Evolutionary conservation across 2,329 filamentous ascomycete species (phyloP).

Genomic region (Cytospora schulzeri): DNA sequence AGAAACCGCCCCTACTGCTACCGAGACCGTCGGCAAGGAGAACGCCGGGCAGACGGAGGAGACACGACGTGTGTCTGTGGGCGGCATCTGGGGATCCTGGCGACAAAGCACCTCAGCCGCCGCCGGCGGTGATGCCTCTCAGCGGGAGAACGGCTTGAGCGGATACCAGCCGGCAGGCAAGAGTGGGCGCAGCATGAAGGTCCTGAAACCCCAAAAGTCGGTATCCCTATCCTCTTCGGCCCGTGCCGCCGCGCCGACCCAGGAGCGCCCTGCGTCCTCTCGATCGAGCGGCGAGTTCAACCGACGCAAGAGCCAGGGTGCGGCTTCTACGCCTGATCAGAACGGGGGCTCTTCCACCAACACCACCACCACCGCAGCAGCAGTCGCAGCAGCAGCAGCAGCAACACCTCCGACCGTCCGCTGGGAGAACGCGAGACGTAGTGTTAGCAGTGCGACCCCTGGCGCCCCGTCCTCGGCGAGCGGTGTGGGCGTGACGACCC

Average conservation of each 20-base stretch:
- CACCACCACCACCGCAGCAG: too few relatives aligned
- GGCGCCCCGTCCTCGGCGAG: conserved; percentile 23
- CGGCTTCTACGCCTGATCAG: conserved; percentile 32
- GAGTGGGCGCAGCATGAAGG: conserved; percentile 78
- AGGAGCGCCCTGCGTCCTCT: conserved; percentile 52
- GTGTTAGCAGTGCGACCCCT: conserved; percentile 38
- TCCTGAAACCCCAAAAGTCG: conserved; percentile 77
- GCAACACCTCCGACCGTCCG: conserved; percentile 37
- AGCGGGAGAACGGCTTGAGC: conserved; percentile 57
- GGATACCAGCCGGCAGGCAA: conserved; percentile 69
- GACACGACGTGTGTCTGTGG: conserved; percentile 49
- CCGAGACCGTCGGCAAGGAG: conserved; percentile 34
- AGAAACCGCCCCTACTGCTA: conserved; percentile 34
- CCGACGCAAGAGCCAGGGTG: conserved; percentile 56
- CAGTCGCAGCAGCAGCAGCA: too few relatives aligned
- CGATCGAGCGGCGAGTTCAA: conserved; percentile 49
- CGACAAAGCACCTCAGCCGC: conserved; percentile 56
- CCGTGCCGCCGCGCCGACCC: conserved; percentile 53
- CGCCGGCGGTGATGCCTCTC: conserved; percentile 54
- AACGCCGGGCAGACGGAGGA: conserved; percentile 33
- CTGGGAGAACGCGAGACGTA: conserved; percentile 57
- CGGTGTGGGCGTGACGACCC: conserved; percentile 37
- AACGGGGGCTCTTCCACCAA: conserved; percentile 31
- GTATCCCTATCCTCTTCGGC: conserved; percentile 49
- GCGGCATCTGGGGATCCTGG: conserved; percentile 72